Evolutionary conservation across 164 flowering plant species (phyloP).

Genomic region (Macadamia integrifolia): DNA sequence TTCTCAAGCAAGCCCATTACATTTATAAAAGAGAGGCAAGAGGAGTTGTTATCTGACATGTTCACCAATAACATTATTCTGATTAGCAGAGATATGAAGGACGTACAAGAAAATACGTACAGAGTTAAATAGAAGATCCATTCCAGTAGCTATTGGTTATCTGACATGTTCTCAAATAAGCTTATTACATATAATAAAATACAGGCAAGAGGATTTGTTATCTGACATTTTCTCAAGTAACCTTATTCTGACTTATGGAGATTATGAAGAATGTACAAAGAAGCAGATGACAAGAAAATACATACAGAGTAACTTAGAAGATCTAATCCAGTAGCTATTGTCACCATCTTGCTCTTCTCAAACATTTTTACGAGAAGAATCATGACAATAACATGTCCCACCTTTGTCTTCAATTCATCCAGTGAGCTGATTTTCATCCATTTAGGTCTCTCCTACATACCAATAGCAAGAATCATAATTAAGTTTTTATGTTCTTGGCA

Average conservation of each 20-base stretch:
- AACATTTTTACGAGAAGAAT: constrained; percentile 97
- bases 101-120: constrained; percentile 88
- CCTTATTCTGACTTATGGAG: constrained; percentile 55
- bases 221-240: neutral
- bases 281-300: constrained; percentile 95
- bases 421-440: constrained; percentile 98
- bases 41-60: neutral
- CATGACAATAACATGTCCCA: constrained; percentile 97
- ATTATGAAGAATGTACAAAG: constrained; percentile 83
- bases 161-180: no score
- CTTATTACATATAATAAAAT: no score
- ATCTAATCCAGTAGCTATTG: constrained; percentile 76
- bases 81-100: constrained; percentile 72
- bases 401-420: constrained; percentile 92
- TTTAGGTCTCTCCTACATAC: constrained; percentile 72
- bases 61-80: constrained; percentile 15
- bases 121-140: constrained; percentile 79
- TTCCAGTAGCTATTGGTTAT: constrained; percentile 41
- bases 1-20: no score
- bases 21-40: no score
- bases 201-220: neutral
- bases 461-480: neutral
- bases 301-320: constrained; percentile 78
- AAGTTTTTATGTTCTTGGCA: no score
- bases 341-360: constrained; percentile 96